These are phyloP conservation scores for Oryza officinalis DNA, from an alignment of 176 grass and related monocot genomes.

Conservation along the genomic window DNA sequence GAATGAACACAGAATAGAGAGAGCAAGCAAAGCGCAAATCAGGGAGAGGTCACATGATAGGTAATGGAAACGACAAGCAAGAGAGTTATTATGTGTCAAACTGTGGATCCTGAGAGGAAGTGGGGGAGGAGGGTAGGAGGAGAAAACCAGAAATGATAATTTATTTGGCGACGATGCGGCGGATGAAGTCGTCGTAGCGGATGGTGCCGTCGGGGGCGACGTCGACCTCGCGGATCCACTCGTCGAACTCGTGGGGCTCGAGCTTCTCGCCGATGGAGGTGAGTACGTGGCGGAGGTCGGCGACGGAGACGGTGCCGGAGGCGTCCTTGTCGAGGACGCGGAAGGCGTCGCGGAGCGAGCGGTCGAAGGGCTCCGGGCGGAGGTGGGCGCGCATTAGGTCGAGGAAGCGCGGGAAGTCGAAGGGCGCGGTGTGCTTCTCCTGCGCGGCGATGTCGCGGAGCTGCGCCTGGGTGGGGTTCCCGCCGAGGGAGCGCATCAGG, in stretches of 20 bases:
- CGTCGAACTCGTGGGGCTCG: conserved; percentile 92
- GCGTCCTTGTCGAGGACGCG: conserved; percentile 98
- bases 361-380: conserved; percentile 86
- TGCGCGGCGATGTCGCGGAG: conserved; percentile 69
- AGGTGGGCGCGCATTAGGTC: conserved; percentile 86
- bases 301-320: conserved; percentile 77
- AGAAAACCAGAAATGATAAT: not conserved
- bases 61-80: conserved; percentile 1
- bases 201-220: conserved; percentile 85
- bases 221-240: conserved; percentile 98
- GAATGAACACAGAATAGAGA: conserved; percentile 4
- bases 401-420: conserved; percentile 90
- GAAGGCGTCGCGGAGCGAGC: conserved; percentile 89
- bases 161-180: conserved; percentile 92
- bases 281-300: conserved; percentile 96
- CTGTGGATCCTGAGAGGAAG: not conserved
- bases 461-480: conserved; percentile 93
- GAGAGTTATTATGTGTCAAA: conserved; percentile 39
- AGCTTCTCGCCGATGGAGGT: conserved; percentile 97
- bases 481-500: conserved; percentile 89
- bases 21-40: not conserved
- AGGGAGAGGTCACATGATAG: not conserved
- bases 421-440: conserved; percentile 79
- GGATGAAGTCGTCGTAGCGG: conserved; percentile 97
- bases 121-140: fast-evolving